phyloP scores from a whole-genome alignment of 2,329 filamentous ascomycete genomes.

The Phialocephala sp. region DNA sequence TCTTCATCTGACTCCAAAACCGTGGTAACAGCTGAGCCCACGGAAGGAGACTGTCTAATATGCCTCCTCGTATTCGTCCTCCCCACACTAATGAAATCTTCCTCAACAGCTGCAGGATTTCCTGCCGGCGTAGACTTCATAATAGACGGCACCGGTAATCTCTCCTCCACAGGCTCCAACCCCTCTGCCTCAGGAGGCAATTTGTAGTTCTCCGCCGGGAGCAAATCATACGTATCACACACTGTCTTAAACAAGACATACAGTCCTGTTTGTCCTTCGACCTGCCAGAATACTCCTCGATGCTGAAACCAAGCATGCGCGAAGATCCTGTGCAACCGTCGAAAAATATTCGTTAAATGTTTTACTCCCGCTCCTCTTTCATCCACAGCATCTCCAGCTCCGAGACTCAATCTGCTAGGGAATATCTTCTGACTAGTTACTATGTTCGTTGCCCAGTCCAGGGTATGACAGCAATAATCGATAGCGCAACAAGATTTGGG shows the following conservation, averaged over 20 bases:
- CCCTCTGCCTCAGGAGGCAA: constrained; percentile 93
- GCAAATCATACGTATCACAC: constrained; percentile 87
- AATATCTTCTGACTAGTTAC: constrained; percentile 96
- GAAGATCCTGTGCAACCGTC: constrained; percentile 93
- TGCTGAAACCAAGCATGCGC: constrained; percentile 99
- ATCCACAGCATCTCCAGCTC: constrained; percentile 52
- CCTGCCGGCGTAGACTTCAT: constrained; percentile 44
- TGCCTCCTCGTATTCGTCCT: constrained; percentile 81
- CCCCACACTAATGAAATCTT: constrained; percentile 59
- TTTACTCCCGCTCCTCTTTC: constrained; percentile 71
- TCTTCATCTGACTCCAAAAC: constrained; percentile 87
- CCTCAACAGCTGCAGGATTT: constrained; percentile 47
- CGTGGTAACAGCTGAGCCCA: constrained; percentile 78
- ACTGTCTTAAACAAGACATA: constrained; percentile 98
- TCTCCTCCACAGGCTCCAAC: constrained; percentile 62
- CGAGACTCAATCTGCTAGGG: constrained; percentile 68
- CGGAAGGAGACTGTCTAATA: constrained; percentile 78
- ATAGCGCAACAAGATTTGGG: constrained; percentile 98
- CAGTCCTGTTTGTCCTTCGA: constrained; percentile 87
- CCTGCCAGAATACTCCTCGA: constrained; percentile 90
- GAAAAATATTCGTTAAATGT: constrained; percentile 93
- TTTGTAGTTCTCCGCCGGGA: constrained; percentile 95
- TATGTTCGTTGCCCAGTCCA: constrained; percentile 96
- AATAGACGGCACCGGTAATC: constrained; percentile 42
- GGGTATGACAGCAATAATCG: constrained; percentile 98